These are phyloP conservation scores for Paramecium primaurelia DNA, from an alignment of 73 alveolate species.

Conservation along the genomic window DNA sequence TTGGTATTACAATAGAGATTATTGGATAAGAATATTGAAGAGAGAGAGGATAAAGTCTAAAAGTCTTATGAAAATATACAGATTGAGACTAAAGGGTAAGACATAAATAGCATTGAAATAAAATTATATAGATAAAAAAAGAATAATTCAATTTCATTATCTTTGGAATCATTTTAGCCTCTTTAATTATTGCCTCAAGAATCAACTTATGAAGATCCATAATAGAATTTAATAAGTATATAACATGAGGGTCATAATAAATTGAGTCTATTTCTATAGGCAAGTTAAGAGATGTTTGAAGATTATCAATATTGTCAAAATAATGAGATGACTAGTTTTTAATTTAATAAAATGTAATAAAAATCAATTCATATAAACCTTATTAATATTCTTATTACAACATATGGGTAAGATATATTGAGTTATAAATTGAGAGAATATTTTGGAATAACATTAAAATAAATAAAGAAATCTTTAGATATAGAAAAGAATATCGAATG, in stretches of 20 bases:
- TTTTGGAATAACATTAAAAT: neutral
- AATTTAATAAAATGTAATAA: neutral
- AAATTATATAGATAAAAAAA: neutral
- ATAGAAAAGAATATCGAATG: neutral
- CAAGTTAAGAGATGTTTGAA: neutral
- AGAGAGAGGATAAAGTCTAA: neutral
- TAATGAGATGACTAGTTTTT: neutral
- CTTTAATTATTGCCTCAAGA: neutral
- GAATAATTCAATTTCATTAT: neutral
- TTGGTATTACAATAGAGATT: neutral
- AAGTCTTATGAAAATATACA: neutral
- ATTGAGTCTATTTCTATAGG: neutral
- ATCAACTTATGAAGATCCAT: neutral
- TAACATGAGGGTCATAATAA: neutral
- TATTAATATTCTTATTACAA: neutral
- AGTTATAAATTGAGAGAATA: neutral
- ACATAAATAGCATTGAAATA: neutral
- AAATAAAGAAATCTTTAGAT: neutral
- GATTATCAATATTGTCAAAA: neutral
- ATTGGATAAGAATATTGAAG: neutral
- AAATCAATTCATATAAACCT: neutral
- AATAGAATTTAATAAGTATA: neutral
- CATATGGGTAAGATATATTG: neutral
- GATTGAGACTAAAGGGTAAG: neutral
- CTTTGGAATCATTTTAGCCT: neutral